Base-by-base conservation (phyloP, 1,139 yeast species). In the Zygosaccharomyces pseudobailii region DNA sequence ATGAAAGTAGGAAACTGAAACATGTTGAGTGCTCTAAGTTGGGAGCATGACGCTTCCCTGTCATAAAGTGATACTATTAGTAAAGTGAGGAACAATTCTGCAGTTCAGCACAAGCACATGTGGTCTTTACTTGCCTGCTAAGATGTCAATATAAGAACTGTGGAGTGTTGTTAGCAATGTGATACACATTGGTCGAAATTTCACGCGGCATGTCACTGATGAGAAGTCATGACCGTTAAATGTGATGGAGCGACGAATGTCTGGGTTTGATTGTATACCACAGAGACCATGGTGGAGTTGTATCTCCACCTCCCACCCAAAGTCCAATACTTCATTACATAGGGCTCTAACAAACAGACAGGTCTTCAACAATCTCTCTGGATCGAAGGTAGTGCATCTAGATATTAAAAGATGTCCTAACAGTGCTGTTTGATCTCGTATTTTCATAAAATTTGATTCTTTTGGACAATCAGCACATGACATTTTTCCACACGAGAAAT, bases 151-250 rank as follows among this genome's bases (percentile, higher is more conserved):
- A 59, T 19, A 47, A 30, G 41, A 49, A 10, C 40, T 59, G 20
- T 59, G 62, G 61, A 20, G 45, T 48, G 8, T 38, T 50, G 24
- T 39, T 51, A 13, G 4, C 46, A 59, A 3, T 41, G 58, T 5
- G 42, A 54, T 4, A 24, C 44, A 79, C 83, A 76, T 3, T 69
- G 78, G 3, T 76, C 79, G 44, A 76, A 78, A 58, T 84, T 83
- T 6, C 86, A 82, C 51, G 78, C 86, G 8, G 80, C 88, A 30
- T 81, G 41, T 67, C 78, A 38, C 58, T 61, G 53, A 58, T 70
- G 32, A 52, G 47, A 43, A 50, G 51, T 51, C 61, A 66, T 56
- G 49, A 54, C 56, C 52, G 62, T 46, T 53, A 53, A 54, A 59
- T 69, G 52, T 57, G 41, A 38, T 24, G 3, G 13, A 9, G 19